Evolutionary conservation across 2,329 filamentous ascomycete species (phyloP).

Genomic region (Xylaria sp.): DNA sequence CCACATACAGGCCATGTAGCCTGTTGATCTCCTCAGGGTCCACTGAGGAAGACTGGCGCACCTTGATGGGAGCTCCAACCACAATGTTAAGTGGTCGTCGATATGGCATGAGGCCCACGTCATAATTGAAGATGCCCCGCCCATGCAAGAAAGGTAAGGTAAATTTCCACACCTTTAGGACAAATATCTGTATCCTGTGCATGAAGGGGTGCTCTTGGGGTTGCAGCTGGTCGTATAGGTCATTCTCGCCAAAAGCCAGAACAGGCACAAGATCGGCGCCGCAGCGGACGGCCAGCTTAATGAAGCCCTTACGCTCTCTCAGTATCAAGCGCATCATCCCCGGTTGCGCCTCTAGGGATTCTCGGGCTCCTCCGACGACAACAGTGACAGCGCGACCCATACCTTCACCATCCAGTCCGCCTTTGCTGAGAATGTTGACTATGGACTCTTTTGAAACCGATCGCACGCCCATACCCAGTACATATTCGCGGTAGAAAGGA

Average conservation of each 20-base stretch:
- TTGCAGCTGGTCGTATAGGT: slow-evolving; percentile 90
- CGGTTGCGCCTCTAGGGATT: slow-evolving; percentile 89
- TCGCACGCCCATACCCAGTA: slow-evolving; percentile 85
- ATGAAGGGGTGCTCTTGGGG: slow-evolving; percentile 81
- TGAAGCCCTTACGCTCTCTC: slow-evolving; percentile 86
- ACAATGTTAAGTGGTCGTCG: slow-evolving; percentile 88
- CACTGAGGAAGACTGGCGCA: slow-evolving; percentile 72
- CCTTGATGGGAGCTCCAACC: slow-evolving; percentile 82
- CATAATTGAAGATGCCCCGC: slow-evolving; percentile 95
- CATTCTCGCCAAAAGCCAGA: slow-evolving; percentile 93
- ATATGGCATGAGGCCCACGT: slow-evolving; percentile 96
- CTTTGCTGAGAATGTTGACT: slow-evolving; percentile 84
- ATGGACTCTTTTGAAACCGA: slow-evolving; percentile 94
- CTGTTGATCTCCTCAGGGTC: slow-evolving; percentile 80
- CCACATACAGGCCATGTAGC: slow-evolving; percentile 81
- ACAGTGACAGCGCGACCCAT: slow-evolving; percentile 98
- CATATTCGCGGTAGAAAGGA: slow-evolving; percentile 93
- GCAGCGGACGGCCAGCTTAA: slow-evolving; percentile 90
- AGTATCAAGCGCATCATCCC: slow-evolving; percentile 81
- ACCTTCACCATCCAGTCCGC: slow-evolving; percentile 80
- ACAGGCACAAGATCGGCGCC: slow-evolving; percentile 96
- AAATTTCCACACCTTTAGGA: slow-evolving; percentile 90
- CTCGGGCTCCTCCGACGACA: slow-evolving; percentile 90
- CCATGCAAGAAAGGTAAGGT: slow-evolving; percentile 92
- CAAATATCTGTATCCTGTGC: slow-evolving; percentile 81